Evolutionary conservation across 2,329 filamentous ascomycete species (phyloP).

Genomic region (Colletotrichum simmondsii): DNA sequence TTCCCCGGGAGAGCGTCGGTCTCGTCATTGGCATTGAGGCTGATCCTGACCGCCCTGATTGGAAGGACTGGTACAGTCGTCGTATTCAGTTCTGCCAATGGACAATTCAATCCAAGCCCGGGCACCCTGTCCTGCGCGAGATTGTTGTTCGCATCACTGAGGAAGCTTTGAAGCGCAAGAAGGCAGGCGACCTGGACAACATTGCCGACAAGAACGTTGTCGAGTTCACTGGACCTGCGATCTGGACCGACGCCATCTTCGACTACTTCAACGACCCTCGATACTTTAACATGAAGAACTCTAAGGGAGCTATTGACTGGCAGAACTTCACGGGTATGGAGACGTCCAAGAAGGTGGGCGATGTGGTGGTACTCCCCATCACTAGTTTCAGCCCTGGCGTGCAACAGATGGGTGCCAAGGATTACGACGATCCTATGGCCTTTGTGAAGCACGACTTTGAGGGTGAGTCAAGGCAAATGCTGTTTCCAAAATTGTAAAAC

Average conservation of each 20-base stretch:
- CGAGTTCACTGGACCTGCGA: constrained; percentile 91
- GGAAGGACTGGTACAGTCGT: constrained; percentile 95
- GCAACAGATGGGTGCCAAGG: constrained; percentile 89
- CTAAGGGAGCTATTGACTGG: constrained; percentile 81
- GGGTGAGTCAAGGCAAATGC: constrained; percentile 65
- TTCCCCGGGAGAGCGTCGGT: constrained; percentile 82
- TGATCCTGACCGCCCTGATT: constrained; percentile 91
- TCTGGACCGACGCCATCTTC: constrained; percentile 95
- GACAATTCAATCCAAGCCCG: constrained; percentile 96
- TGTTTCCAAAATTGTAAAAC: background rate
- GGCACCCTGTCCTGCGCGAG: constrained; percentile 90
- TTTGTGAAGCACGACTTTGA: constrained; percentile 98
- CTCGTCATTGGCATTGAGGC: constrained; percentile 96
- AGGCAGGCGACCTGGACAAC: constrained; percentile 69
- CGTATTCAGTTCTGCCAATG: constrained; percentile 99
- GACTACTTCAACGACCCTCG: constrained; percentile 91
- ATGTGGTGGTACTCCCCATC: constrained; percentile 93
- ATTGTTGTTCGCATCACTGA: constrained; percentile 88
- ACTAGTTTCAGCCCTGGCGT: constrained; percentile 98
- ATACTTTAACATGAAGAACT: constrained; percentile 84
- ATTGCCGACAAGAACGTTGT: constrained; percentile 77
- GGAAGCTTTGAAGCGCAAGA: constrained; percentile 80
- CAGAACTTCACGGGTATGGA: constrained; percentile 91
- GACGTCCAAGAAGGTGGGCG: constrained; percentile 85
- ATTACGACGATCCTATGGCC: constrained; percentile 92